phyloP scores from a whole-genome alignment of 1,284 basidiomycete species.

The Cutaneotrichosporon dermatis region DNA sequence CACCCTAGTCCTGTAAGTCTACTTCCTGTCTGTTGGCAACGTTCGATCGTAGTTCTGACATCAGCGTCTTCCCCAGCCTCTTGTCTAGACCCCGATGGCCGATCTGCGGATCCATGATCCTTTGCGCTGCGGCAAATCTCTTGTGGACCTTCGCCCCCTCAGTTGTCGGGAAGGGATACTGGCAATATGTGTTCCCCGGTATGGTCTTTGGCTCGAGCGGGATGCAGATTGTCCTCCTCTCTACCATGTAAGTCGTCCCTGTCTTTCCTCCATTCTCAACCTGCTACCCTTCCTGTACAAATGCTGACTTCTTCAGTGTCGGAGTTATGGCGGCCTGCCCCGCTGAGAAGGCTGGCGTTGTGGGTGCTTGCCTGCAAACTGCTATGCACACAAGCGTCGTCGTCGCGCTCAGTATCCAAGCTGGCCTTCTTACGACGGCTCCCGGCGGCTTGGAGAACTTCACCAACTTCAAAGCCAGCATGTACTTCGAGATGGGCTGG shows the following conservation, averaged over 20 bases:
- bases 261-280: too few species aligned
- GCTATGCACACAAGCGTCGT: constrained; percentile 6
- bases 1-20: neutral
- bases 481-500: constrained; percentile 13
- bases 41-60: too few species aligned
- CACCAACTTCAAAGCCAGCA: constrained; percentile 2
- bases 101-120: constrained; percentile 21
- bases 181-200: constrained; percentile 25
- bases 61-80: constrained; percentile 12
- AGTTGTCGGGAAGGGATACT: constrained; percentile 20
- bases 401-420: constrained; percentile 10
- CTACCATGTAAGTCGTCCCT: constrained; percentile 21
- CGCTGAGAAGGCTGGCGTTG: constrained; percentile 14
- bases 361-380: constrained; percentile 16
- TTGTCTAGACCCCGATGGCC: constrained; percentile 17
- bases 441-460: constrained; percentile 7
- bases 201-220: constrained; percentile 22
- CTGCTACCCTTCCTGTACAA: too few species aligned
- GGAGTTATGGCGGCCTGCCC: constrained; percentile 7
- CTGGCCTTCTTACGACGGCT: constrained; percentile 6
- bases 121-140: constrained; percentile 18
- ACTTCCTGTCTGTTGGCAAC: too few species aligned
- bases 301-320: neutral
- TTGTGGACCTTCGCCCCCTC: constrained; percentile 13
- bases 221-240: constrained; percentile 21